Percentiles rank a stretch among this genome's conserved stretches.
phyloP scores from a whole-genome alignment of 306 rosid species.

The Prunus kanzakura region DNA sequence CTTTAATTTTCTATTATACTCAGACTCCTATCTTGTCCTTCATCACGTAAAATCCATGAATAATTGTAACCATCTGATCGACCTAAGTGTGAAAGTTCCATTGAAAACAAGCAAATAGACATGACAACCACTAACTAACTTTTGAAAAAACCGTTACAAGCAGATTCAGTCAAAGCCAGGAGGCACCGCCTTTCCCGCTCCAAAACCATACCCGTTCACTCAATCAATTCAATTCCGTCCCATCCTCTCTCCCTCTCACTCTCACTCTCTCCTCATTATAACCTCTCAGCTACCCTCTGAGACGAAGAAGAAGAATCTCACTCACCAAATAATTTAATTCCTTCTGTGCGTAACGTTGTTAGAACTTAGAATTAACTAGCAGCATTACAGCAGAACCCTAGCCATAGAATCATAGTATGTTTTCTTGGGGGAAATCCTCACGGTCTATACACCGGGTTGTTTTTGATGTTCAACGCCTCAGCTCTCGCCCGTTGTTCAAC shows the following conservation, averaged over 20 bases:
- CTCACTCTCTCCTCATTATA: constrained; percentile 2
- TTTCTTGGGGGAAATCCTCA: constrained; percentile 43
- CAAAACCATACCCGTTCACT: constrained; percentile 8
- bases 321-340: not conserved
- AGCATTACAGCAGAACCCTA: not conserved
- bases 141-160: constrained; percentile 30
- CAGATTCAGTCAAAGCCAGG: constrained; percentile 32
- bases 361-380: not conserved
- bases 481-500: constrained; percentile 21
- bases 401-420: constrained; percentile 40
- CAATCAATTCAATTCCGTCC: not conserved
- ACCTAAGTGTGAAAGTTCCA: not conserved
- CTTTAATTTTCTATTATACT: too few species aligned
- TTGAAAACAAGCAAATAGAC: not conserved
- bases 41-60: not conserved
- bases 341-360: not conserved
- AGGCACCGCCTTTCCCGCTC: constrained; percentile 32
- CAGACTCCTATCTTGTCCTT: too few species aligned
- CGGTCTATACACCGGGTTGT: not conserved
- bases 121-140: constrained; percentile 24
- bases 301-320: not conserved
- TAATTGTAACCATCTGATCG: not conserved
- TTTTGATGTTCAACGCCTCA: constrained; percentile 15
- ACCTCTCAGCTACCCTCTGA: not conserved
- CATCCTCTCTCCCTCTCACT: not conserved